Base-by-base conservation (phyloP, 169 alveolate genomes). In the Cryptosporidium xiaoi region DNA sequence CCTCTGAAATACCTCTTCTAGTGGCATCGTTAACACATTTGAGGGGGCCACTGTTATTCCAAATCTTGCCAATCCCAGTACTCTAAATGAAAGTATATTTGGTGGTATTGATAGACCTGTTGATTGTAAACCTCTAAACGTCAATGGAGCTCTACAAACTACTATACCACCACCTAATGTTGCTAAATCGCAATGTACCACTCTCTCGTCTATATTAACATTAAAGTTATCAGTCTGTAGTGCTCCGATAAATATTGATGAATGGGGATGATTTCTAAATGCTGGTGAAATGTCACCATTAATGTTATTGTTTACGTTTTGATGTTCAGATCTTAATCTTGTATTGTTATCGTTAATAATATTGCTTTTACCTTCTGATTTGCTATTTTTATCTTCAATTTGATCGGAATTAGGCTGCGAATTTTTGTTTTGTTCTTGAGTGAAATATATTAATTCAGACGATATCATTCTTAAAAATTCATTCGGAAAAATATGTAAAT, bases 31-130 rank as follows among this genome's bases (percentile, higher is more conserved):
- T 50, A 95, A 92, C 55, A 96, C 93, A 71, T 94, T 96, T 15
- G 98, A 97, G 0, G 98, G 98, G 1, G 98, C 97, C 3, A 95
- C 97, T 0, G 98, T 95, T 31, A 95, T 95, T n/a, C 98, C 98
- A 89, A 95, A 95, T 16, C 97, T 92, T 7, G 96, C 97, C 20
- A 92, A 90, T n/a, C 96, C 91, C 50, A 84, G 82, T 13, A 95
- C 92, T 55, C 95, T 90, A 69, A 95, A 95, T 58, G 91, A 91
- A 13, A 93, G 69, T 27, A 93, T 92, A 66, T 92, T 93, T 16
- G 90, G 90, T 24, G 93, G 93, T 27, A 84, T 92, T 27, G 91
- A 64, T 18, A 91, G 82, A 0, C 87, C 87, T 12, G 91, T 83
- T 56, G 90, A 58, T 66, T 65, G 83, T 34, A 93, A 68, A 4